Conservation (phyloP, 192 early-diverging fungal species). For the Spizellomyces punctatus region DNA sequence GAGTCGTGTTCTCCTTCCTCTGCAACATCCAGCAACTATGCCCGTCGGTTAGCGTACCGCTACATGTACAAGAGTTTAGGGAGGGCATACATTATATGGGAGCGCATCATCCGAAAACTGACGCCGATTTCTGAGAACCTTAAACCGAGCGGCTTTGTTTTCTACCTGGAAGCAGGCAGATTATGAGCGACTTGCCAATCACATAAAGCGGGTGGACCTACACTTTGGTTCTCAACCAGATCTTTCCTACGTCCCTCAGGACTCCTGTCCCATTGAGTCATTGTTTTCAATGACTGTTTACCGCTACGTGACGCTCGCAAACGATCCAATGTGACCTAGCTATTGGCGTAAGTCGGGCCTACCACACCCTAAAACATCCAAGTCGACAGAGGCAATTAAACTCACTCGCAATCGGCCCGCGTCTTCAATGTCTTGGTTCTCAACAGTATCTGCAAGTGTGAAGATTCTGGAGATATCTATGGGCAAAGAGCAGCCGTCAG, state of each 20-base stretch:
- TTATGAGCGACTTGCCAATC: not conserved
- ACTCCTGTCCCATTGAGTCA: not conserved
- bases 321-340: constrained; percentile 6
- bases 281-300: constrained; percentile 13
- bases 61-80: no score
- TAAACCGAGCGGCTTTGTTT: constrained; percentile 26
- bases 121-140: constrained; percentile 25
- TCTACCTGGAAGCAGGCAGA: constrained; percentile 17
- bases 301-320: not conserved
- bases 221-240: not conserved
- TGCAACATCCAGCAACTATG: constrained; percentile 26
- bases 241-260: constrained; percentile 9
- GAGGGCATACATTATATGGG: constrained; percentile 4
- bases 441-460: constrained; percentile 20
- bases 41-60: no score
- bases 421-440: constrained; percentile 16
- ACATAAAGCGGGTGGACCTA: not conserved
- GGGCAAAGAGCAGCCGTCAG: not conserved
- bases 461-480: not conserved
- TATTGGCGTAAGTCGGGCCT: no score
- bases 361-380: no score
- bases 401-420: not conserved
- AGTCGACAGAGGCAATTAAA: no score
- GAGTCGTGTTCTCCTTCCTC: constrained; percentile 19
- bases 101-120: constrained; percentile 1